phyloP scores from a whole-genome alignment of 2,329 filamentous ascomycete species.

The Polytolypa hystricis region DNA sequence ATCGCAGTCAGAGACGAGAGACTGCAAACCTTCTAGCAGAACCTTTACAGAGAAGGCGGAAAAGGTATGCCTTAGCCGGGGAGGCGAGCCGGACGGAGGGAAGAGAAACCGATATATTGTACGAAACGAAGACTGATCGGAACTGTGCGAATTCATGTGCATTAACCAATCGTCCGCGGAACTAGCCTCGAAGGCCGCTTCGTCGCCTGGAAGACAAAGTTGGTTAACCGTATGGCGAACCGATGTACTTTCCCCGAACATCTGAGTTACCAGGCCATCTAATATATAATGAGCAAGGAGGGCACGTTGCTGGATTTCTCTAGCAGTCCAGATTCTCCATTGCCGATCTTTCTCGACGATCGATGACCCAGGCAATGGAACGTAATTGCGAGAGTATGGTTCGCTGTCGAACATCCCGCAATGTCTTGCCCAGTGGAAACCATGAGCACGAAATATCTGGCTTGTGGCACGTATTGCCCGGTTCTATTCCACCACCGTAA shows the following conservation, averaged over 20 bases:
- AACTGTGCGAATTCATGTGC: slow-evolving; percentile 23
- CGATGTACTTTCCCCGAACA: slow-evolving; percentile 33
- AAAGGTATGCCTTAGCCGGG: slow-evolving; percentile 22
- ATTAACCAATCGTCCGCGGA: slow-evolving; percentile 32
- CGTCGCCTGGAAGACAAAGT: slow-evolving; percentile 30
- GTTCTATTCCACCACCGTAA: slow-evolving; percentile 24
- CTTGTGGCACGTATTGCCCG: slow-evolving; percentile 33
- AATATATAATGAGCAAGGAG: slow-evolving; percentile 36
- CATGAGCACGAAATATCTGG: slow-evolving; percentile 34
- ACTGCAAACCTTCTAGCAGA: slow-evolving; percentile 35
- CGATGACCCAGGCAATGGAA: slow-evolving; percentile 25
- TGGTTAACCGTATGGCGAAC: slow-evolving; percentile 34
- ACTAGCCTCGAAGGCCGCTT: slow-evolving; percentile 30
- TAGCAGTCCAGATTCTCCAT: slow-evolving; percentile 34
- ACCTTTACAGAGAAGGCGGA: slow-evolving; percentile 34
- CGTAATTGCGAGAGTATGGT: slow-evolving; percentile 21
- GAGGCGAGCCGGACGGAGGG: slow-evolving; percentile 20
- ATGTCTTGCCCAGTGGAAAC: slow-evolving; percentile 37
- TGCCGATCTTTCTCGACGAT: slow-evolving; percentile 27
- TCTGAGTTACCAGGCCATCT: slow-evolving; percentile 35
- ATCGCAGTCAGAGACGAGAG: slow-evolving; percentile 31
- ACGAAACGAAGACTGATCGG: slow-evolving; percentile 28
- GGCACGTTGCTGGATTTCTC: slow-evolving; percentile 35
- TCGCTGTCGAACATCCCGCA: slow-evolving; percentile 33
- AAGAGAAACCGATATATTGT: slow-evolving; percentile 32